phyloP scores from a whole-genome alignment of 1,139 yeast genomes.

The Diutina mesorugosa region DNA sequence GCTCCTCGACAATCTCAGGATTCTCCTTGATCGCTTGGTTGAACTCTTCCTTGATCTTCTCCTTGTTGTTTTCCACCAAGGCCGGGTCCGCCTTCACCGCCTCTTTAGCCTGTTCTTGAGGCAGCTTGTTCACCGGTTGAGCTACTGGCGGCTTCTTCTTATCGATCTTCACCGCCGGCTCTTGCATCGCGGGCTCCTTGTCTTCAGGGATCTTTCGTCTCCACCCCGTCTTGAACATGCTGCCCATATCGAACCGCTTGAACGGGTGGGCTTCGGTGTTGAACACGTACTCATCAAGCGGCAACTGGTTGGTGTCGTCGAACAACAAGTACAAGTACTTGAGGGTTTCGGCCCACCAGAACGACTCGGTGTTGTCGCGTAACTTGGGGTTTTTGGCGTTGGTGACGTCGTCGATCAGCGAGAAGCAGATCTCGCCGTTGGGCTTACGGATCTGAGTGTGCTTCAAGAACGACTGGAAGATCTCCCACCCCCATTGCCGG shows the following conservation, averaged over 20 bases:
- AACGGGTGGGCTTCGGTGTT: constrained; percentile 92
- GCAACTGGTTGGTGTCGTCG: constrained; percentile 45
- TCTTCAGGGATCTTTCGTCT: constrained; percentile 11
- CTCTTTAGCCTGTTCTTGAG: constrained; percentile 23
- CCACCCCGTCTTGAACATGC: constrained; percentile 59
- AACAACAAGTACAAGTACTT: constrained; percentile 78
- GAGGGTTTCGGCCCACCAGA: constrained; percentile 91
- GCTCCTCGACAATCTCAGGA: not conserved
- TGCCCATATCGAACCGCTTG: constrained; percentile 52
- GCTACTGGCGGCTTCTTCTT: constrained; percentile 27
- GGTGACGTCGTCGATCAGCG: constrained; percentile 58
- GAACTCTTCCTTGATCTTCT: not conserved
- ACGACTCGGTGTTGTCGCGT: constrained; percentile 77
- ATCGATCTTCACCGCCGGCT: constrained; percentile 9
- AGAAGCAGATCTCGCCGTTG: constrained; percentile 47
- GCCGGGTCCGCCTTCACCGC: constrained; percentile 23
- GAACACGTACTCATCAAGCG: constrained; percentile 61
- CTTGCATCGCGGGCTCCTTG: not conserved
- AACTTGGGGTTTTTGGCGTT: constrained; percentile 30
- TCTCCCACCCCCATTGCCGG: constrained; percentile 85
- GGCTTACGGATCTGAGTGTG: constrained; percentile 38
- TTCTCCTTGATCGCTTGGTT: not conserved
- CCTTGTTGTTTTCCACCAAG: constrained; percentile 5
- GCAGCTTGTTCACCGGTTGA: constrained; percentile 30
- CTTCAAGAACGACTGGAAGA: constrained; percentile 57